Base-by-base conservation (phyloP, 768 basidiomycete genomes). In the Pisolithus orientalis region DNA sequence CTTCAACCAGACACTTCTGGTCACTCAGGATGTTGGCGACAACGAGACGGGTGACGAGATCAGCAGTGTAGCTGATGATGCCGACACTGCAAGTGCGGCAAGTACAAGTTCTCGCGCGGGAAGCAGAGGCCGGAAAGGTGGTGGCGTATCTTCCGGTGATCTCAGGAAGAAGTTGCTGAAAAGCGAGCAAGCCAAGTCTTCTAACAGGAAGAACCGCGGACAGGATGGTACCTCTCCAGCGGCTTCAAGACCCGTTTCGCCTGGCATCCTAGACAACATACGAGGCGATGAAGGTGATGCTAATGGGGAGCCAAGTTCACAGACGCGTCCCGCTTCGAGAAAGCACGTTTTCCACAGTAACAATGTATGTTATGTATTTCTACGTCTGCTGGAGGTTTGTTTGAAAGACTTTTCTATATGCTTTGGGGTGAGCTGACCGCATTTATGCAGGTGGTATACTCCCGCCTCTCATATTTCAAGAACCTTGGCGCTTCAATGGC, bases 371-470 rank as follows among this genome's bases (percentile, higher is more conserved):
- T 99, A 97, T 72, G 80, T 82, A 9, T 70, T 97, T 24, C 69
- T 98, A 60, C 82, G 95, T 32, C 72, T 94, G 46, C 67, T 97
- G 39, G 88, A 97, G 83, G 95, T 93, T 53, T 45, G 84, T 66
- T 10, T 14, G 14, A 11, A 32, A 2, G 28, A 17, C 27, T 39
- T 25, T 40, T 54, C 34, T 3, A 52, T 28, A 34, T 13, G 39
- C 13, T n/a, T n/a, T 42, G n/a, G 11, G 6, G 31, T 37, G 55
- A 48, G 56, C 37, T 45, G 21, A n/a, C 13, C 7, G 40, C 46
- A 9, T 52, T 46, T 34, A 34, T 39, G 2, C 53, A 97, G 94
- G 73, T 91, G 25, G 67, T 96, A 9, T 94, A 93, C 65, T 80
- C 85, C 3, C 85, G 94, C 21, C 72, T 98, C 39, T 69, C 76